These are phyloP conservation scores for Dryas octopetala DNA, from an alignment of 306 rosid species.

Conservation along the genomic window DNA sequence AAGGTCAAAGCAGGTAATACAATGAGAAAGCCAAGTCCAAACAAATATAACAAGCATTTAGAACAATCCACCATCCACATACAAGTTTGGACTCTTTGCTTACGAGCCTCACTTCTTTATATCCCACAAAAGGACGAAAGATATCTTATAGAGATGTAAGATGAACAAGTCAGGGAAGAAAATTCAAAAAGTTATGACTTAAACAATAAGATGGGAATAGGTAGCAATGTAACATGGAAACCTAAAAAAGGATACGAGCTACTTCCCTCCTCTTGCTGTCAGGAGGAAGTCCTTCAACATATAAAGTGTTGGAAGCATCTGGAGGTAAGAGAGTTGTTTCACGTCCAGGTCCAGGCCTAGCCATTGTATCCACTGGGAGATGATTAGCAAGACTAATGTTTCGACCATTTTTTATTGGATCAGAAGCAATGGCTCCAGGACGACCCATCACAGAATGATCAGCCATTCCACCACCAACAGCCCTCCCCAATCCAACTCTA, in stretches of 20 bases:
- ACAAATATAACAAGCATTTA: neutral
- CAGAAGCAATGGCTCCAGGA: conserved; percentile 56
- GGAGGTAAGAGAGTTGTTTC: conserved; percentile 77
- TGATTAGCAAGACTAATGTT: conserved; percentile 55
- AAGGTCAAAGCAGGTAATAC: neutral
- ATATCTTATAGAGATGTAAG: conserved; percentile 52
- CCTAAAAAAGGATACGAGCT: conserved; percentile 74
- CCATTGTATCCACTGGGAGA: conserved; percentile 49
- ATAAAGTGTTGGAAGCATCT: conserved; percentile 87
- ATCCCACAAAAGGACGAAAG: conserved; percentile 95
- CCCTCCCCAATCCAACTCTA: conserved; percentile 60
- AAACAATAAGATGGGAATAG: conserved; percentile 1
- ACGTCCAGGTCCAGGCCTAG: conserved; percentile 70
- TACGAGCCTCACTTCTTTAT: conserved; percentile 88
- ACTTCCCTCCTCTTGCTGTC: conserved; percentile 84
- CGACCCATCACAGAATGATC: conserved; percentile 57
- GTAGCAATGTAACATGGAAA: conserved; percentile 4
- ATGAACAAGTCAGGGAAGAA: conserved; percentile 6
- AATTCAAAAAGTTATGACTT: neutral
- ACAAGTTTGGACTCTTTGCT: conserved; percentile 85
- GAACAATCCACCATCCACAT: conserved; percentile 33
- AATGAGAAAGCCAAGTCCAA: conserved; percentile 5
- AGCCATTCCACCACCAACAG: conserved; percentile 49
- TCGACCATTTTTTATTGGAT: conserved; percentile 58
- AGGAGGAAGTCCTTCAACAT: conserved; percentile 90